Evolutionary conservation across 306 rosid genomes (phyloP).

Genomic region (Oxytropis ochrocephala): DNA sequence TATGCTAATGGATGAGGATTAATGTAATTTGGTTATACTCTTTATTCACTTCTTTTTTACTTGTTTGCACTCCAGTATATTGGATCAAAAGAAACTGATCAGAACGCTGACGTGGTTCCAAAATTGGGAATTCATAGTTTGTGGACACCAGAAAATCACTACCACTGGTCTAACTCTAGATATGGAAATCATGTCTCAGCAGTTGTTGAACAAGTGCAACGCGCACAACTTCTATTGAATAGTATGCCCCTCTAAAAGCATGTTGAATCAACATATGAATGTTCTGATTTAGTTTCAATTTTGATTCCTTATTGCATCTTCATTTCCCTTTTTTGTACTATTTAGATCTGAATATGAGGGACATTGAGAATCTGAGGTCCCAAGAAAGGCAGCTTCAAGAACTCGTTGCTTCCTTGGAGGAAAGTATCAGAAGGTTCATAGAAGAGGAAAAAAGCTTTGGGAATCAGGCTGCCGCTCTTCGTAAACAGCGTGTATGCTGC

Average conservation of each 20-base stretch:
- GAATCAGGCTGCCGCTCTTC: conserved; percentile 66
- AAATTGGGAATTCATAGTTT: conserved; percentile 60
- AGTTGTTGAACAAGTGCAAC: conserved; percentile 52
- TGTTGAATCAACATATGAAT: background rate
- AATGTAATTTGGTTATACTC: background rate
- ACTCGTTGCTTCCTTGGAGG: conserved; percentile 40
- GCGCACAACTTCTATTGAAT: conserved; percentile 47
- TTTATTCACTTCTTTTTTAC: background rate
- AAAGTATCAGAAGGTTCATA: conserved; percentile 36
- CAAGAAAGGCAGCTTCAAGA: conserved; percentile 57
- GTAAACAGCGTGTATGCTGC: conserved; percentile 56
- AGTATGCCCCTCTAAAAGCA: conserved; percentile 40
- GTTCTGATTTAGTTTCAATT: background rate
- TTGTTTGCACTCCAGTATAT: conserved; percentile 50
- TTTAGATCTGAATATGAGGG: conserved; percentile 63
- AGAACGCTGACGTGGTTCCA: conserved; percentile 57
- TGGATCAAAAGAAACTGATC: conserved; percentile 77
- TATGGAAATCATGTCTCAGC: conserved; percentile 78
- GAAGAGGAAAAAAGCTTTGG: conserved; percentile 42
- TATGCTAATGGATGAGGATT: conserved; percentile 1
- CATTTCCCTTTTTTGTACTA: background rate
- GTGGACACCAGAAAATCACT: conserved; percentile 95
- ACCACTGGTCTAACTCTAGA: conserved; percentile 74
- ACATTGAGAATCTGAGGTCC: conserved; percentile 55
- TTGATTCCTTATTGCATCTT: background rate